phyloP scores from a whole-genome alignment of 2,329 filamentous ascomycete genomes.

The Colletotrichum viniferum region DNA sequence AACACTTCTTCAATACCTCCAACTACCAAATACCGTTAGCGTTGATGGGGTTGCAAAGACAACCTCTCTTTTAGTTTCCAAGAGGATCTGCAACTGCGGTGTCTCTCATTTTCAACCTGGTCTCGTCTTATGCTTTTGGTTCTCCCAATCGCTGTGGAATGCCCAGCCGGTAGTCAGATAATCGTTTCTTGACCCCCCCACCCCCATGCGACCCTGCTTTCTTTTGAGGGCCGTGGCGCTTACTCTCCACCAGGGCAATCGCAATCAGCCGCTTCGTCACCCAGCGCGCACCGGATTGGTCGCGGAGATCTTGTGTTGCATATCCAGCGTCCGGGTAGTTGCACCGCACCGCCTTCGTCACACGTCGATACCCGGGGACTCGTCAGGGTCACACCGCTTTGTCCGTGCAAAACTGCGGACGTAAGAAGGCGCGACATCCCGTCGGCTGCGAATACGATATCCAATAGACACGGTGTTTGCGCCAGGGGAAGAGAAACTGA shows the following conservation, averaged over 20 bases:
- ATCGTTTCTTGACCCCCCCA: not conserved
- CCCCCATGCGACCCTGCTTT: not conserved
- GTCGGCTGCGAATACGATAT: not conserved
- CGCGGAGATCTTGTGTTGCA: not conserved
- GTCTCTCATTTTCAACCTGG: not conserved
- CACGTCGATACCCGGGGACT: not conserved
- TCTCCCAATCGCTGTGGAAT: not conserved
- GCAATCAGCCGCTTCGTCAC: not conserved
- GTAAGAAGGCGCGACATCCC: not conserved
- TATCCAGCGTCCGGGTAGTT: not conserved
- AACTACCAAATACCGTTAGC: not conserved
- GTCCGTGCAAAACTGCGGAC: not conserved
- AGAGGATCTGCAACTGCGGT: not conserved
- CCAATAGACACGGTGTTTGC: not conserved
- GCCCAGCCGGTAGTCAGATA: not conserved
- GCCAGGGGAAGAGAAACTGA: not conserved
- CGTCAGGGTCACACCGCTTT: not conserved
- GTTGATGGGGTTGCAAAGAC: not conserved
- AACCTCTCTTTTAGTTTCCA: not conserved
- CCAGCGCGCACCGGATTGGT: not conserved
- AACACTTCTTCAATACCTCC: not conserved
- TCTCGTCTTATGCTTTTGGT: not conserved
- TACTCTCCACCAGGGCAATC: not conserved
- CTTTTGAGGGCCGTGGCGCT: not conserved
- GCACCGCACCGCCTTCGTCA: not conserved